A percentile compares a stretch with the other conserved stretches of the same genome.
Evolutionary conservation across 2,329 filamentous ascomycete genomes (phyloP).

Genomic region (Xylaria multiplex): DNA sequence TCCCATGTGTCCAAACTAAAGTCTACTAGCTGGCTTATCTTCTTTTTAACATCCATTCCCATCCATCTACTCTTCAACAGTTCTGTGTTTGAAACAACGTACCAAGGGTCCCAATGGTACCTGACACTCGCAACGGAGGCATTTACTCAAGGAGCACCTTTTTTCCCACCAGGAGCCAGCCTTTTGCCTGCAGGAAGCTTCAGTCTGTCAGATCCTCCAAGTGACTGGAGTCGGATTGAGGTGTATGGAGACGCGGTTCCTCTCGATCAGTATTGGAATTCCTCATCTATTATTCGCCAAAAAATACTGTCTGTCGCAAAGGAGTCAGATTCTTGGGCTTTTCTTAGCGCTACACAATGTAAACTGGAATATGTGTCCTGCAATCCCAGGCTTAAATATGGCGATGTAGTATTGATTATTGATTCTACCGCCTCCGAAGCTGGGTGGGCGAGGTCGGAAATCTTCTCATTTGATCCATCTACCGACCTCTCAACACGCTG

Average conservation of each 20-base stretch:
- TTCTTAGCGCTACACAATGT: neutral
- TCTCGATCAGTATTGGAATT: neutral
- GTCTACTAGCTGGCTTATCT: neutral
- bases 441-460: slow-evolving; percentile 13
- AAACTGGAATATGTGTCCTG: neutral
- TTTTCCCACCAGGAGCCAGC: slow-evolving; percentile 17
- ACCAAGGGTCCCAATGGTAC: neutral
- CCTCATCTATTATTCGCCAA: neutral
- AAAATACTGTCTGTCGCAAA: neutral
- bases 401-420: slow-evolving; percentile 7
- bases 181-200: slow-evolving; percentile 11
- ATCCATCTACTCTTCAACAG: slow-evolving; percentile 21
- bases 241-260: neutral
- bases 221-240: no score
- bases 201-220: no score
- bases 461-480: slow-evolving; percentile 4
- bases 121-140: slow-evolving; percentile 7
- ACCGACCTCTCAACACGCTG: neutral
- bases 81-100: neutral
- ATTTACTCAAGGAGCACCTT: neutral
- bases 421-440: neutral
- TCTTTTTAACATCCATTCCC: neutral
- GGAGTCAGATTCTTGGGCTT: neutral
- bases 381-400: neutral
- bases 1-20: neutral